phyloP scores from a whole-genome alignment of 371 early-diverging fungal species.

The Apophysomyces variabilis region DNA sequence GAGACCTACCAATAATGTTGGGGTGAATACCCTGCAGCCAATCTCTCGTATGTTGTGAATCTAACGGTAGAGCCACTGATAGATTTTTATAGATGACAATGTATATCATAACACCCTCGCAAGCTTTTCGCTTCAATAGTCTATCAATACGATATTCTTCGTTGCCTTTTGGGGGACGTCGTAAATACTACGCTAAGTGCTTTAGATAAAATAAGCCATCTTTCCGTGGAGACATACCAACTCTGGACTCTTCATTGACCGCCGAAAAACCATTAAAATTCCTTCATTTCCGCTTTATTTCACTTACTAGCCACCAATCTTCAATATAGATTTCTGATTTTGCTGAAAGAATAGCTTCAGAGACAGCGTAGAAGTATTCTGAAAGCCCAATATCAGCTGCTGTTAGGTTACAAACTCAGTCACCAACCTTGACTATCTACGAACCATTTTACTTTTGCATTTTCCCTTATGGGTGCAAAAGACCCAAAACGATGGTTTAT shows the following conservation, averaged over 20 bases:
- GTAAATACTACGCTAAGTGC: conserved; percentile 62
- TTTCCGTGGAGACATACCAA: conserved; percentile 44
- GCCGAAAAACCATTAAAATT: conserved; percentile 3
- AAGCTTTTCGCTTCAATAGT: conserved; percentile 82
- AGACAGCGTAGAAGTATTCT: conserved; percentile 81
- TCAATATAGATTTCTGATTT: conserved; percentile 82
- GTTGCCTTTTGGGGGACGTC: conserved; percentile 74
- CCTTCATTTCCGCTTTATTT: background rate
- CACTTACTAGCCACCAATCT: conserved; percentile 85
- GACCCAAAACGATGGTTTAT: conserved; percentile 70
- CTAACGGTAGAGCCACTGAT: conserved; percentile 73
- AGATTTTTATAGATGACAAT: conserved; percentile 90
- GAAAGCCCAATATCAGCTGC: conserved; percentile 13
- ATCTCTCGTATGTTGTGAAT: conserved; percentile 83
- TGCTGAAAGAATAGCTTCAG: conserved; percentile 79
- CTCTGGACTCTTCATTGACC: conserved; percentile 59
- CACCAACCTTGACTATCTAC: conserved; percentile 71
- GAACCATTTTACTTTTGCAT: conserved; percentile 74
- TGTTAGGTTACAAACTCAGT: background rate
- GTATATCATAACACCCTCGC: conserved; percentile 87
- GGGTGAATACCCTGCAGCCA: conserved; percentile 76
- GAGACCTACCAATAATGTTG: conserved; percentile 67
- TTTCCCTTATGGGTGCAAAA: conserved; percentile 78
- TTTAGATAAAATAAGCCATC: background rate
- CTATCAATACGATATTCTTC: conserved; percentile 83